These are phyloP conservation scores for Xylaria telfairii DNA, from an alignment of 495 filamentous ascomycete species.

Conservation along the genomic window DNA sequence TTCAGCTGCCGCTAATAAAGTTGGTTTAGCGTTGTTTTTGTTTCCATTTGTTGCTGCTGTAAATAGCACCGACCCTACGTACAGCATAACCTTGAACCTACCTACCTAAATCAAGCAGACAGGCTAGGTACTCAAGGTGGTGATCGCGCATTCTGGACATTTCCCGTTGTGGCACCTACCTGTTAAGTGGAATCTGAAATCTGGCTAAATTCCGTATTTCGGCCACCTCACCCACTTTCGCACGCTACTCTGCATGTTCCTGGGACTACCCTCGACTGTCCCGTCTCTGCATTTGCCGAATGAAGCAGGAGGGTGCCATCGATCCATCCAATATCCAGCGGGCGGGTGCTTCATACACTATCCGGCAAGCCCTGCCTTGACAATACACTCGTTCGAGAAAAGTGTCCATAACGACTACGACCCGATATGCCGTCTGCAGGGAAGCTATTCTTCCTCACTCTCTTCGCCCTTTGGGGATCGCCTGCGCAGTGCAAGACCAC, in stretches of 20 bases:
- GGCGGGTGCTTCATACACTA: conserved; percentile 10
- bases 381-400: conserved; percentile 12
- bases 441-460: conserved; percentile 74
- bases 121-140: too few relatives aligned
- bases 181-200: conserved; percentile 7
- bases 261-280: not conserved
- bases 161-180: not conserved
- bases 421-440: conserved; percentile 45
- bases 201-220: conserved; percentile 27
- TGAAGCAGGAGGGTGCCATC: conserved; percentile 21
- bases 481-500: conserved; percentile 50
- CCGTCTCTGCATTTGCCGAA: conserved; percentile 16
- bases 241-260: not conserved
- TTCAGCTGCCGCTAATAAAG: not conserved
- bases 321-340: not conserved
- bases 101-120: not conserved
- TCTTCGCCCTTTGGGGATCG: conserved; percentile 73
- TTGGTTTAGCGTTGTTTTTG: not conserved
- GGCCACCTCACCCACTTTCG: conserved; percentile 13
- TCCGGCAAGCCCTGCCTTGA: not conserved
- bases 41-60: not conserved
- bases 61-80: not conserved
- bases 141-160: conserved; percentile 5
- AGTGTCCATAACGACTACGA: conserved; percentile 23
- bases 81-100: not conserved